phyloP scores from a whole-genome alignment of 176 grass and related monocot genomes.

The Paspalum notatum region DNA sequence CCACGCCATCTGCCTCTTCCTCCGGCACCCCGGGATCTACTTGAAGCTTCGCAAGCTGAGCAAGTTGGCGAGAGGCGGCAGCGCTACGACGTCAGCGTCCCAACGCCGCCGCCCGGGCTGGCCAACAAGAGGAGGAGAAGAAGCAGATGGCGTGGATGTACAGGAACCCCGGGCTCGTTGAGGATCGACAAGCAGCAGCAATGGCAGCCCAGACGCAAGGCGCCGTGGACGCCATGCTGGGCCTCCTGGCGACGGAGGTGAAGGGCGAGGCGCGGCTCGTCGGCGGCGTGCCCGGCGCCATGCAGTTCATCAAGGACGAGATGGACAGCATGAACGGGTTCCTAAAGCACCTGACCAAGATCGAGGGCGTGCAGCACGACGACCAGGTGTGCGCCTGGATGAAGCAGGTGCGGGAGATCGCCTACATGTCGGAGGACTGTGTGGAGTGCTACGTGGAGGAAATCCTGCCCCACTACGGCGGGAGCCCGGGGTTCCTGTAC shows the following conservation, averaged over 20 bases:
- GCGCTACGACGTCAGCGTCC: constrained; percentile 9
- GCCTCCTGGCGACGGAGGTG: not conserved
- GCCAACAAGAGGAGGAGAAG: too few species aligned
- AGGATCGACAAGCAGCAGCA: too few species aligned
- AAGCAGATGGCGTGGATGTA: not conserved
- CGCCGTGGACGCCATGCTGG: not conserved
- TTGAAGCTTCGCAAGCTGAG: too few species aligned
- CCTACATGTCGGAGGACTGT: constrained; percentile 37
- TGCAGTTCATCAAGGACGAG: constrained; percentile 23
- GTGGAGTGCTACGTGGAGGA: not conserved
- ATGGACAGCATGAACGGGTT: constrained; percentile 20
- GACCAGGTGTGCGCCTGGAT: constrained; percentile 46
- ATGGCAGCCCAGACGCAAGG: not conserved
- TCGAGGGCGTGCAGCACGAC: constrained; percentile 14
- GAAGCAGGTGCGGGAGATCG: constrained; percentile 10
- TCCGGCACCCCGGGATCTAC: not conserved
- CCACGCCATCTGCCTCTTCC: too few species aligned
- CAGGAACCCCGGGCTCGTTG: rapidly evolving
- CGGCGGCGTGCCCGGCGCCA: not conserved
- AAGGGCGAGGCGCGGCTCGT: not conserved
- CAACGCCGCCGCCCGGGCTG: too few species aligned
- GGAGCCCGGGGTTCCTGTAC: rapidly evolving
- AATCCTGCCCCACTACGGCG: not conserved
- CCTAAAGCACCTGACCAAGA: constrained; percentile 4
- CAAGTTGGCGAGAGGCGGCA: not conserved